Evolutionary conservation across 2,329 filamentous ascomycete genomes (phyloP).

Genomic region (Penicillium corylophilum): DNA sequence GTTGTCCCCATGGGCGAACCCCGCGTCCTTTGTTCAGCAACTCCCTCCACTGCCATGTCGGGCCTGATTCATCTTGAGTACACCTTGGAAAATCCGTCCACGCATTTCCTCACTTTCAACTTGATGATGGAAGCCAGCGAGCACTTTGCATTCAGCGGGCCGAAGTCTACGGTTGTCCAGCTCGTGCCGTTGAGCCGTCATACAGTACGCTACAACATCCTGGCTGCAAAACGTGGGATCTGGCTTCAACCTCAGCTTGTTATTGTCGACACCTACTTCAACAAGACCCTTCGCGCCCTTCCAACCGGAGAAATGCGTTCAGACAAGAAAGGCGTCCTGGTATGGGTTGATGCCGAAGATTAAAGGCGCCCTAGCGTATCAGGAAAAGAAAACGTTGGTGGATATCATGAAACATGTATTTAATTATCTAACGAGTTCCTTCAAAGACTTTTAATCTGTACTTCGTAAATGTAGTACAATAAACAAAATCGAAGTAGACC

Average conservation of each 20-base stretch:
- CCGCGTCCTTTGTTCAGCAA: constrained; percentile 65
- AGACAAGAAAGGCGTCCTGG: constrained; percentile 53
- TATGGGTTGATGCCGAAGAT: constrained; percentile 46
- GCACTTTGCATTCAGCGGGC: constrained; percentile 87
- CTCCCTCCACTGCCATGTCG: constrained; percentile 32
- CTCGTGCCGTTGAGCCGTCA: constrained; percentile 78
- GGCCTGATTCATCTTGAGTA: constrained; percentile 55
- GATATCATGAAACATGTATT: background rate
- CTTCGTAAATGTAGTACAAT: background rate
- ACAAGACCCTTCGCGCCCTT: constrained; percentile 80
- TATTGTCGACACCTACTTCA: constrained; percentile 88
- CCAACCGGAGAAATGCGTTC: constrained; percentile 67
- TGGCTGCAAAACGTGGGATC: constrained; percentile 62
- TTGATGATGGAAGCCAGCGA: constrained; percentile 89
- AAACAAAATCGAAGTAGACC: background rate
- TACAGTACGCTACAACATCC: constrained; percentile 68
- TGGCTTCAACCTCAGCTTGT: constrained; percentile 74
- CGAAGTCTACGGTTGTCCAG: constrained; percentile 77
- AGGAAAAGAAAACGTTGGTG: background rate
- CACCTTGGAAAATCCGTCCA: constrained; percentile 89
- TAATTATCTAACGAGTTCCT: background rate
- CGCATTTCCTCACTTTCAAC: constrained; percentile 91
- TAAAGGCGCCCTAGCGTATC: constrained; percentile 7
- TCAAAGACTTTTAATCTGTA: background rate
- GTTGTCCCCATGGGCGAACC: constrained; percentile 81